Evolutionary conservation across 345 rosid species (phyloP), one percentile per base, ranked within the genome.

Genomic region (Gynandropsis gynandra): DNA sequence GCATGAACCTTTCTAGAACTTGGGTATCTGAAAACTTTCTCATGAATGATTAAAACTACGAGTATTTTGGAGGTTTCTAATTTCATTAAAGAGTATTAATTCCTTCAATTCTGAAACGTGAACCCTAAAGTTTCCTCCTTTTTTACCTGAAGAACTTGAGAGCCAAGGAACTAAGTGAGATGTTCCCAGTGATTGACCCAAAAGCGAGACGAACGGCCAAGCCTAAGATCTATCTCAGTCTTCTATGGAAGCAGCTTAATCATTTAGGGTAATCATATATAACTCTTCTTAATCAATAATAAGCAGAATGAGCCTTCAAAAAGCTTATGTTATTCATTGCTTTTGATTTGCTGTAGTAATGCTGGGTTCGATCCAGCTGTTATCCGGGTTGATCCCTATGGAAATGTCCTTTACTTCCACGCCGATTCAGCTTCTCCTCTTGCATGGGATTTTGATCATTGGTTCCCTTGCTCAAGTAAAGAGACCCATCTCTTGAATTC

Each of bases 371-470:
- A 92, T 79, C 98, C 95, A 17, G 77, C 76, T 0, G 84, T 75
- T 16, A 85, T 92, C 47, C 77, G 95, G 43, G 88, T 92, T 3
- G 98, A 87, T 64, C 80, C 81, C 0, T 87, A 78, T 42, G 98
- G 97, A 46, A 92, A 85, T 65, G 98, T 85, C 63, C 58, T 92
- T 54, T 85, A 87, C 65, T 85, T 70, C 58, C 95, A 85, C 39
- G 96, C 97, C 18, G 97, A 92, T 68, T 79, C 78, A 42, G 93
- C 95, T 64, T 92, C 98, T 71, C 98, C 98, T 54, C 95, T 92
- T 20, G 89, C 89, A 64, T 87, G 98, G 98, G 75, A 81, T 15
- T 76, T 85, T 61, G 97, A 87, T 72, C 95, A 92, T 64, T 85
- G 93, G 98, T 92, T 92, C 68, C 96, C 97, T 69, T 74, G 76